These are phyloP conservation scores for Solanum virginianum DNA, from an alignment of 257 asterid species.

Conservation along the genomic window DNA sequence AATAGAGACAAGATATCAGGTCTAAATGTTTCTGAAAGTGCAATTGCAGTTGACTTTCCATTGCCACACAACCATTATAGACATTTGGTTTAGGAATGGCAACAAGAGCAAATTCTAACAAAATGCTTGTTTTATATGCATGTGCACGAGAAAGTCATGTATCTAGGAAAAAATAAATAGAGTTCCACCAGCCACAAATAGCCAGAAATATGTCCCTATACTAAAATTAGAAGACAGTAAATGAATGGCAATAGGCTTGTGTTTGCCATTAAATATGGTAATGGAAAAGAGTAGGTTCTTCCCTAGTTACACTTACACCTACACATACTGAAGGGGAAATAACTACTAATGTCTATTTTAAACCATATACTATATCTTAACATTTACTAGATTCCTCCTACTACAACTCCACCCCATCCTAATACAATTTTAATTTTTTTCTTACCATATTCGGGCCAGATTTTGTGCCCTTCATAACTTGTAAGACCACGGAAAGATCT, in stretches of 20 bases:
- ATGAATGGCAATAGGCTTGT: not conserved
- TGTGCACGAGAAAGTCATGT: not conserved
- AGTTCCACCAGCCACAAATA: not conserved
- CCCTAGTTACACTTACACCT: not conserved
- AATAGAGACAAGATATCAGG: not conserved
- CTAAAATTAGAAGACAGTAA: not conserved
- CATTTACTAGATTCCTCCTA: not conserved
- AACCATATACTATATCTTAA: not conserved
- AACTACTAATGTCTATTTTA: not conserved
- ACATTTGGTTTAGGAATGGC: not conserved
- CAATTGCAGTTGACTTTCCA: not conserved
- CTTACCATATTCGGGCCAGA: not conserved
- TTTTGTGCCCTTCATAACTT: not conserved
- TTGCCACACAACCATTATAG: not conserved
- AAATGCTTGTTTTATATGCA: not conserved
- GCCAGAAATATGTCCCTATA: not conserved
- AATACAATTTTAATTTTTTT: not conserved
- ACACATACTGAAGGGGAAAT: not conserved
- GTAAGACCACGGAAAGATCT: not conserved
- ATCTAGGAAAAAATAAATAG: not conserved
- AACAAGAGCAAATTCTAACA: not conserved
- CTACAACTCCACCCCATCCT: not conserved
- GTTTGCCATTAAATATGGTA: not conserved
- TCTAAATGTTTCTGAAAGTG: not conserved
- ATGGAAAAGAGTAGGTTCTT: not conserved